Evolutionary conservation across 2,329 filamentous ascomycete species (phyloP).

Genomic region (Penicillium sp.): DNA sequence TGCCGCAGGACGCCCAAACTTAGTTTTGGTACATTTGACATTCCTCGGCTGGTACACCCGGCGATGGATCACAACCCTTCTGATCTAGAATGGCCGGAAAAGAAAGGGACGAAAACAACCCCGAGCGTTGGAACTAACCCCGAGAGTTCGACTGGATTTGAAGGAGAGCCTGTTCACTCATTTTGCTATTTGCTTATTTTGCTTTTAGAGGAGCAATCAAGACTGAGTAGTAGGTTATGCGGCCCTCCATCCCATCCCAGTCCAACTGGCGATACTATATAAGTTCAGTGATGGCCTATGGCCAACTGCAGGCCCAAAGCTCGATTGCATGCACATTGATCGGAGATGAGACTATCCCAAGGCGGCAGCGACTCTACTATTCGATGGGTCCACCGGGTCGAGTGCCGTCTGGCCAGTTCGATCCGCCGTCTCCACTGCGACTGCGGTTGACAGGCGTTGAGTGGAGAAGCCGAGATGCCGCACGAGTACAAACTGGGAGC

Average conservation of each 20-base stretch:
- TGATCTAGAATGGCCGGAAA: neutral
- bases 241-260: neutral
- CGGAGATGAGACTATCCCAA: neutral
- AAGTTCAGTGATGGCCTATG: too few relatives aligned
- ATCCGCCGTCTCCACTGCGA: neutral
- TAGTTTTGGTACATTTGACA: conserved; percentile 2
- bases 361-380: neutral
- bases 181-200: neutral
- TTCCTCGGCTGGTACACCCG: neutral
- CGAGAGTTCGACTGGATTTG: too few relatives aligned
- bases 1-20: neutral
- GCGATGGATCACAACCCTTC: conserved; percentile 6
- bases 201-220: neutral
- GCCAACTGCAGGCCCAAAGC: neutral
- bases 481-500: neutral
- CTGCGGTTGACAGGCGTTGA: neutral
- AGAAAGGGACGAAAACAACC: neutral
- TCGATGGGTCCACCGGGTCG: neutral
- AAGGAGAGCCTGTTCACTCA: too few relatives aligned
- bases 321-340: neutral
- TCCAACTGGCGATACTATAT: too few relatives aligned
- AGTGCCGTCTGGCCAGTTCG: neutral
- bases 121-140: neutral
- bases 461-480: too few relatives aligned
- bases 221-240: neutral